Evolutionary conservation across 257 asterid species (phyloP), one percentile per base, ranked within the genome.

Genomic region (Prunella vulgaris): DNA sequence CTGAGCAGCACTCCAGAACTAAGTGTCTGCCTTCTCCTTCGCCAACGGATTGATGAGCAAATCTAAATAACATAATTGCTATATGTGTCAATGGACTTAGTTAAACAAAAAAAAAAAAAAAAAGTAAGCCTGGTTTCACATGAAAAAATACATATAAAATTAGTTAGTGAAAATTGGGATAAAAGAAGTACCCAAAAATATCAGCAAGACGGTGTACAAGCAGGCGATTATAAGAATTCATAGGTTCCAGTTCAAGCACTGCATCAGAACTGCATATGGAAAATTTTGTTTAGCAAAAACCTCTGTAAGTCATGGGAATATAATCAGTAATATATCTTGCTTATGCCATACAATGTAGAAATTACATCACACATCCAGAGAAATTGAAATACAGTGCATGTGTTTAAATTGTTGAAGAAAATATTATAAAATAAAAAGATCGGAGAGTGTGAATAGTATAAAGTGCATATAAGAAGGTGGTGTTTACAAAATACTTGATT

Each of bases 151-250:
- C 37, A 35, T 38, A 66, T 24, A 7, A 58, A 66, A 27, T 51
- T 66, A 25, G 49, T 5, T 68, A 1, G 21, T 33, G 30, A 71
- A 62, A 53, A 8, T 24, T 61, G 12, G n/a, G 40, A 60, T n/a
- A 69, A 68, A 28, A 77, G 52, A 76, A 51, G 15, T 82, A 92
- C 98, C 96, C 98, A 42, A 86, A 93, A 68, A 93, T 84, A 64
- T 93, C 97, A 73, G 98, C 97, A 81, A 90, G 95, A 58, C 95
- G 98, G 79, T 92, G 98, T 49, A 87, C 67, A 30, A 92, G 90
- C 78, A 88, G 84, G 64, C 98, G 98, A 70, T 73, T 72, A 81
- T 93, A 93, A 35, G 96, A 70, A 82, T 84, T 83, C 89, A 81
- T 89, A 28, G 97, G 98, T 77, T 86, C 87, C 80, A 92, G 88